Evolutionary conservation across 1,284 basidiomycete genomes (phyloP).

Genomic region (Cutaneotrichosporon cutaneum): DNA sequence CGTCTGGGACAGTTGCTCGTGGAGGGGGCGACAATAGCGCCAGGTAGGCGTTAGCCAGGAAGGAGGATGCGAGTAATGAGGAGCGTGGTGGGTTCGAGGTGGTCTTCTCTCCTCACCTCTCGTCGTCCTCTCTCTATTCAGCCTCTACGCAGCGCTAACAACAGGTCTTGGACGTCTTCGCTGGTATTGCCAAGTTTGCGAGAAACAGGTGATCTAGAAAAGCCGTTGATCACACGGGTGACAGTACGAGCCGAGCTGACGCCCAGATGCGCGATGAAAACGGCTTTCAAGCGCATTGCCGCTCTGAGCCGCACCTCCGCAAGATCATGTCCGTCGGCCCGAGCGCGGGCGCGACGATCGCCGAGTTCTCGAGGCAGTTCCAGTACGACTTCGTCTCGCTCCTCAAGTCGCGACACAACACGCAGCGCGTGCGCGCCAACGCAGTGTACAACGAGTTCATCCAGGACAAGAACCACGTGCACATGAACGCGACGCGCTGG

Average conservation of each 20-base stretch:
- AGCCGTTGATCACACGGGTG: too few relatives aligned
- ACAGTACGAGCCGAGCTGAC: background rate
- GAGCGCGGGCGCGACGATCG: conserved; percentile 84
- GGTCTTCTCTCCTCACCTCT: too few relatives aligned
- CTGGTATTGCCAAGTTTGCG: conserved; percentile 95
- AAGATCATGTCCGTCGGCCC: conserved; percentile 96
- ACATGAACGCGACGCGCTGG: conserved; percentile 99
- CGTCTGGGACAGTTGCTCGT: too few relatives aligned
- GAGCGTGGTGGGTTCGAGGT: too few relatives aligned
- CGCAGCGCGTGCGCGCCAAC: conserved; percentile 90
- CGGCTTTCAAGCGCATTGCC: conserved; percentile 64
- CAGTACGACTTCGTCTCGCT: conserved; percentile 88
- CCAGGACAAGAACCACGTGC: conserved; percentile 86
- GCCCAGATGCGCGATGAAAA: conserved; percentile 84
- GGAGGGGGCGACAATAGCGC: too few relatives aligned
- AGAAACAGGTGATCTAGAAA: conserved; percentile 67
- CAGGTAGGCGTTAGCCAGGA: too few relatives aligned
- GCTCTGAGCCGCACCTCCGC: conserved; percentile 66
- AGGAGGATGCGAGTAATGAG: too few relatives aligned
- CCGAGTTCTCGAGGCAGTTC: conserved; percentile 84
- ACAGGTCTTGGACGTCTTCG: conserved; percentile 76
- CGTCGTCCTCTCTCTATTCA: background rate
- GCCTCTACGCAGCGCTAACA: conserved; percentile 6
- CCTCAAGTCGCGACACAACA: conserved; percentile 74
- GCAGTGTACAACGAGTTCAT: conserved; percentile 98